Evolutionary conservation across 495 filamentous ascomycete species (phyloP).

Genomic region (Lasiosphaeris hirsuta): DNA sequence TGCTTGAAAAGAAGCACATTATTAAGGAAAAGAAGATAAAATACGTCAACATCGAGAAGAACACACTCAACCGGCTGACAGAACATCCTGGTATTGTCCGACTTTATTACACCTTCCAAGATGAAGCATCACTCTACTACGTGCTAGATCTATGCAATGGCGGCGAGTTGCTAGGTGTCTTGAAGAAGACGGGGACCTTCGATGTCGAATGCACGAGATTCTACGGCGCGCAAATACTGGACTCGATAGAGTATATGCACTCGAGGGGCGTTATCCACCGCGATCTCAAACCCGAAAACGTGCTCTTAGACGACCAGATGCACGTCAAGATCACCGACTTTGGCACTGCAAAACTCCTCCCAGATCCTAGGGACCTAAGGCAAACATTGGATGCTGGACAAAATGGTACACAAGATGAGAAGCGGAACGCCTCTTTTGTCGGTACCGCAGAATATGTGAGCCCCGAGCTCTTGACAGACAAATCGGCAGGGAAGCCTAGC

Average conservation of each 20-base stretch:
- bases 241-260: constrained; percentile 98
- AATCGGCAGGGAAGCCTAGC: constrained; percentile 95
- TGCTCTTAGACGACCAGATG: constrained; percentile 91
- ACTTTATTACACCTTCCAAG: constrained; percentile 98
- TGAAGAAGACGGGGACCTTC: constrained; percentile 92
- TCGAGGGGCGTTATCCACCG: constrained; percentile 92
- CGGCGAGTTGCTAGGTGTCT: constrained; percentile 85
- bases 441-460: constrained; percentile 99
- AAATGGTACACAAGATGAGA: constrained; percentile 58
- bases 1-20: constrained; percentile 97
- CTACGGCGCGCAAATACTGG: constrained; percentile 94
- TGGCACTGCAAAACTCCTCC: constrained; percentile 91
- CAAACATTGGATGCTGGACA: constrained; percentile 47
- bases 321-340: constrained; percentile 99
- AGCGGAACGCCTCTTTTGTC: constrained; percentile 89
- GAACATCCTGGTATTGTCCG: constrained; percentile 97
- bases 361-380: constrained; percentile 55
- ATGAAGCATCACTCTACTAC: constrained; percentile 93
- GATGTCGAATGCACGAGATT: constrained; percentile 94
- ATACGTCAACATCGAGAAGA: constrained; percentile 99
- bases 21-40: constrained; percentile 99
- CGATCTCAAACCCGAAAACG: constrained; percentile 96
- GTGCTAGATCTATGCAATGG: constrained; percentile 91
- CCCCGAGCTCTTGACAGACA: constrained; percentile 90
- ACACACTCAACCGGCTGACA: constrained; percentile 91